These are phyloP conservation scores for Helicostylum pulchrum DNA, from an alignment of 192 early-diverging fungal species.

Conservation along the genomic window DNA sequence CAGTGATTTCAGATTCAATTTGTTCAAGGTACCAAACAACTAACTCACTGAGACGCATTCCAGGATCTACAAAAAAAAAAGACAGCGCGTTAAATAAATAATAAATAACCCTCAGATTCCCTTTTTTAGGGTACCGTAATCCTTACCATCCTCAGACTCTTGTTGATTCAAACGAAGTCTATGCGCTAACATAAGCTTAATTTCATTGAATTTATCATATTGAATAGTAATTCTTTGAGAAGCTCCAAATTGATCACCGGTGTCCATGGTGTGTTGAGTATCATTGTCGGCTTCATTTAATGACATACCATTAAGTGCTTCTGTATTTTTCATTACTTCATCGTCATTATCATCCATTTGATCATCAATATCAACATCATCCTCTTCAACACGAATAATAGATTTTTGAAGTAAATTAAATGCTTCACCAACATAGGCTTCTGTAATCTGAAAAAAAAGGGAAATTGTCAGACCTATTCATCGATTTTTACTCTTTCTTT, in stretches of 20 bases:
- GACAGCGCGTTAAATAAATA: not conserved
- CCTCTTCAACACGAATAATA: constrained; percentile 83
- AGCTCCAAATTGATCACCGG: constrained; percentile 15
- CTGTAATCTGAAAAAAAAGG: constrained; percentile 48
- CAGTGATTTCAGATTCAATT: constrained; percentile 57
- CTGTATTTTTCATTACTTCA: constrained; percentile 31
- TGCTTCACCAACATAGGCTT: constrained; percentile 80
- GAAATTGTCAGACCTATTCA: not conserved
- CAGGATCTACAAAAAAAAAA: constrained; percentile 25
- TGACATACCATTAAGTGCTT: constrained; percentile 26
- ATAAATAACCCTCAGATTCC: not conserved
- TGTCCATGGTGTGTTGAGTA: constrained; percentile 31
- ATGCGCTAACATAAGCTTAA: constrained; percentile 50
- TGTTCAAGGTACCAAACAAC: constrained; percentile 73
- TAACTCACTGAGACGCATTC: constrained; percentile 53
- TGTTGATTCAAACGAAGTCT: constrained; percentile 41
- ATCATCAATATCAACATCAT: constrained; percentile 66
- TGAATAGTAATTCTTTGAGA: constrained; percentile 53
- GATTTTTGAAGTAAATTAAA: constrained; percentile 80
- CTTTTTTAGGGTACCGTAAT: not conserved
- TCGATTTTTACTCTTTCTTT: not conserved
- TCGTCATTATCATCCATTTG: constrained; percentile 32
- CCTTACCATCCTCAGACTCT: constrained; percentile 3
- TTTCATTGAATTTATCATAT: constrained; percentile 54
- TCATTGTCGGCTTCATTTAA: constrained; percentile 11